phyloP scores from a whole-genome alignment of 257 asterid species.

The Fraxinus pennsylvanica region DNA sequence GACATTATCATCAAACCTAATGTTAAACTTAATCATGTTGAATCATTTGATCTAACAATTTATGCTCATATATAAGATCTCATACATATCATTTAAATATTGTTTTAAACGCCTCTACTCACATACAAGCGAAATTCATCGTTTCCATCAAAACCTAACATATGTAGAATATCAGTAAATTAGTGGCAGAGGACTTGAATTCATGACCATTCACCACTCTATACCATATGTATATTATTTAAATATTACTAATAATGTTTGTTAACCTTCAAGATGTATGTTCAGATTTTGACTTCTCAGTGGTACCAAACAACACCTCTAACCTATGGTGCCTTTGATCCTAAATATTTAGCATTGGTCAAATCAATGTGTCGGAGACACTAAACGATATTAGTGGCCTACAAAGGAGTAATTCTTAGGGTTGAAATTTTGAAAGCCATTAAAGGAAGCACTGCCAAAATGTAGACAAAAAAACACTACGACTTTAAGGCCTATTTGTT shows the following conservation, averaged over 20 bases:
- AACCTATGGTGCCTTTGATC: constrained; percentile 20
- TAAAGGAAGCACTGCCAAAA: constrained; percentile 39
- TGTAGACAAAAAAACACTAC: constrained; percentile 22
- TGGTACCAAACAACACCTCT: constrained; percentile 26
- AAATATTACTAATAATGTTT: neutral
- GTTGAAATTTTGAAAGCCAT: constrained; percentile 20
- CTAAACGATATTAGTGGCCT: constrained; percentile 41
- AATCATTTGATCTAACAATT: too few relatives aligned
- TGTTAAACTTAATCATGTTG: too few relatives aligned
- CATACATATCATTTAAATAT: too few relatives aligned
- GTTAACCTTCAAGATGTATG: neutral
- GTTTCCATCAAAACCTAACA: too few relatives aligned
- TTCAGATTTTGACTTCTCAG: constrained; percentile 35
- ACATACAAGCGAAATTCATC: too few relatives aligned
- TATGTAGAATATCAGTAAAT: too few relatives aligned
- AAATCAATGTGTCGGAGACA: constrained; percentile 32
- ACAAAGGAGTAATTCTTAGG: constrained; percentile 25
- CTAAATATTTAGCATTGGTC: constrained; percentile 32
- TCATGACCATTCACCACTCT: too few relatives aligned
- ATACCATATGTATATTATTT: too few relatives aligned
- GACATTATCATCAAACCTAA: too few relatives aligned
- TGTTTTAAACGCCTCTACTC: too few relatives aligned
- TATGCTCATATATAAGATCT: too few relatives aligned
- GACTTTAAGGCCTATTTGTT: neutral
- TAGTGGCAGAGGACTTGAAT: too few relatives aligned